Percentiles rank a stretch among this genome's conserved stretches.
Conservation (phyloP, 1,284 basidiomycete species). For the Mycena citricolor region DNA sequence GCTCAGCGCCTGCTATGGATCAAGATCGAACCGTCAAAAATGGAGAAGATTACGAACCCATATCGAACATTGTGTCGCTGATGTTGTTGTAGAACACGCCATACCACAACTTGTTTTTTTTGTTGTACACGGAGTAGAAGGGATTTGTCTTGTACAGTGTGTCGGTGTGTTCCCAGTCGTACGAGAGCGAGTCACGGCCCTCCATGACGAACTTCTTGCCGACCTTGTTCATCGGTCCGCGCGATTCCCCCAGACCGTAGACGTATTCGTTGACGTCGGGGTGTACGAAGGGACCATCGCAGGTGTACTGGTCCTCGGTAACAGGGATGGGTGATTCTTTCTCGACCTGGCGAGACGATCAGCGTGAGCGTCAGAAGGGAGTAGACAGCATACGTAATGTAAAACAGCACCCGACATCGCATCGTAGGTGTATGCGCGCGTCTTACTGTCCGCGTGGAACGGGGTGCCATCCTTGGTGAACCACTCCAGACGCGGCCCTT, state of each 20-base stretch:
- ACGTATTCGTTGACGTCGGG: conserved; percentile 19
- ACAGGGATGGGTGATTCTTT: conserved; percentile 19
- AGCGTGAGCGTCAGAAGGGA: no score
- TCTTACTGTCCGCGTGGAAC: conserved; percentile 18
- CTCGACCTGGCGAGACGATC: conserved; percentile 12
- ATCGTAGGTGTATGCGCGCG: conserved; percentile 22
- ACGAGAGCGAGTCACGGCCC: conserved; percentile 20
- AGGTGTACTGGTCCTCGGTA: conserved; percentile 20
- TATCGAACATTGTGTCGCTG: conserved; percentile 19
- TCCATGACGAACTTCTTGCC: conserved; percentile 21
- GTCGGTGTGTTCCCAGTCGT: conserved; percentile 20
- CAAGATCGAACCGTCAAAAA: background rate
- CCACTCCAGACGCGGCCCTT: conserved; percentile 19
- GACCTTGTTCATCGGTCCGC: conserved; percentile 18
- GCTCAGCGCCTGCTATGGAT: conserved; percentile 9
- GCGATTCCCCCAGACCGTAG: conserved; percentile 23
- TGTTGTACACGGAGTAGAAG: conserved; percentile 23
- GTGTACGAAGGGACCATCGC: conserved; percentile 14
- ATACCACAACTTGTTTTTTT: conserved; percentile 21
- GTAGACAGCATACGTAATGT: conserved; percentile 21
- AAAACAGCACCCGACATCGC: conserved; percentile 19
- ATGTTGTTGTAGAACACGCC: conserved; percentile 23
- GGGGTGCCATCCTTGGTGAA: conserved; percentile 17
- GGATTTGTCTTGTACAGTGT: conserved; percentile 22
- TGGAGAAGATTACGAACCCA: conserved; percentile 5